Base-by-base conservation (phyloP, 2,329 filamentous ascomycete genomes). In the Tolypocladium guangdongense region DNA sequence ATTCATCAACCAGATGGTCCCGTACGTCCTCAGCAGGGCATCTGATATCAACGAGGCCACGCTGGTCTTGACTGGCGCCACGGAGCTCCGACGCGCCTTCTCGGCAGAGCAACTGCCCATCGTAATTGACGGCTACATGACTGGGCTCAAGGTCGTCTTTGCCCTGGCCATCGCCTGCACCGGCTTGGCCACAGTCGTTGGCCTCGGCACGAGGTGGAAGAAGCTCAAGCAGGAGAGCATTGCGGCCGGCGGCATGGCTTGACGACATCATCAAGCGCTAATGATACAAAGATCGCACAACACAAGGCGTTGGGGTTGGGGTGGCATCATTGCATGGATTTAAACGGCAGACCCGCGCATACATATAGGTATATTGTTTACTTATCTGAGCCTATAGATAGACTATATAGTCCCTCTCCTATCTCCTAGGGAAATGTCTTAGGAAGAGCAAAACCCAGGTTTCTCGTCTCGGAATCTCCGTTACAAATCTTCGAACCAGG, bases 61-160 rank as follows among this genome's bases (percentile, higher is more conserved):
- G 0, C 68, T 78, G 4, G 64, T 75, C 36, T 59, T 68, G 2
- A 72, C 72, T 0, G 76, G 76, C 18, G 75, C 76, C 3, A 86
- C 82, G 0, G 75, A 80, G 57, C 71, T 89, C 38, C 76, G 81
- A 58, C 55, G 63, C 6, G 68, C 67, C 2, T 80, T 87, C 57
- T 62, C 73, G 0, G 53, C 61, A 0, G 63, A 77, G n/a, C 74
- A 72, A 54, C 69, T 85, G 2, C 62, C 68, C 0, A 70, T 73
- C 0, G 81, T 88, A 41, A 71, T 86, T 30, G 58, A 66, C 0
- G 82, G 80, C 0, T 88, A 88, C 68, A 86, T 79, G 59, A 68
- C 78, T 52, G 80, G 80, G 0, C 79, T 85, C 59, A 82, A 84
- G 62, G 82, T 86, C 8, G 74, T 76, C 5, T 78, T 83, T 39